phyloP scores from a whole-genome alignment of 768 basidiomycete genomes.

The Leccinum sublutescens region DNA sequence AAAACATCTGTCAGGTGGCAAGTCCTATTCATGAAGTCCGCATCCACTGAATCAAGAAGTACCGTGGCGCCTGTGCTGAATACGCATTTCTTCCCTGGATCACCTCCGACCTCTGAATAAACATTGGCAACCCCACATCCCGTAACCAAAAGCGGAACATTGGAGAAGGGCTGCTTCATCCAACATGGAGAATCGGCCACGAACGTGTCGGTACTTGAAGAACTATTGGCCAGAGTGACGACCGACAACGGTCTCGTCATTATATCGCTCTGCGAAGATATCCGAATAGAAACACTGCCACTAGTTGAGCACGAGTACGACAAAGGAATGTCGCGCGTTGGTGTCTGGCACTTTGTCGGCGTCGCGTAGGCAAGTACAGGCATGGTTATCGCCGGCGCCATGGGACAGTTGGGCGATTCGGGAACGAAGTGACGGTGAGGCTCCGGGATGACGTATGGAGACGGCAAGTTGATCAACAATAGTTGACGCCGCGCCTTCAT shows the following conservation, averaged over 20 bases:
- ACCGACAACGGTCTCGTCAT: conserved; percentile 8
- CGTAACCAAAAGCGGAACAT: conserved; percentile 8
- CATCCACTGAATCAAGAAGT: neutral
- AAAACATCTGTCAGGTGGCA: conserved; percentile 4
- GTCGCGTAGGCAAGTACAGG: conserved; percentile 5
- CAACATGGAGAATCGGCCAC: conserved; percentile 23
- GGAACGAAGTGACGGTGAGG: neutral
- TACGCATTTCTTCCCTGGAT: neutral
- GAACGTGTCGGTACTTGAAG: conserved; percentile 22
- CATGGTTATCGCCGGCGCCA: neutral
- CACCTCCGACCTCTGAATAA: neutral
- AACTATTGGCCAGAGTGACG: conserved; percentile 7
- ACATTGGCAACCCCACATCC: neutral
- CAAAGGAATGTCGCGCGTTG: neutral
- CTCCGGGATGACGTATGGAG: neutral
- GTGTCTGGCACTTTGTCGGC: conserved; percentile 1
- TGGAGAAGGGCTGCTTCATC: conserved; percentile 5
- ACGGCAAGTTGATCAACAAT: neutral
- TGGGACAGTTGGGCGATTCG: neutral
- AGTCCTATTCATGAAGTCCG: neutral
- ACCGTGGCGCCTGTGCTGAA: neutral
- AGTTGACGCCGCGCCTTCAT: conserved; percentile 21
- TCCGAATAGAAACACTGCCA: conserved; percentile 9
- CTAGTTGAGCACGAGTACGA: neutral
- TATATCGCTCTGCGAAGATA: conserved; percentile 2